Conservation (phyloP, 2,329 filamentous ascomycete genomes). For the Sporothrix luriei region DNA sequence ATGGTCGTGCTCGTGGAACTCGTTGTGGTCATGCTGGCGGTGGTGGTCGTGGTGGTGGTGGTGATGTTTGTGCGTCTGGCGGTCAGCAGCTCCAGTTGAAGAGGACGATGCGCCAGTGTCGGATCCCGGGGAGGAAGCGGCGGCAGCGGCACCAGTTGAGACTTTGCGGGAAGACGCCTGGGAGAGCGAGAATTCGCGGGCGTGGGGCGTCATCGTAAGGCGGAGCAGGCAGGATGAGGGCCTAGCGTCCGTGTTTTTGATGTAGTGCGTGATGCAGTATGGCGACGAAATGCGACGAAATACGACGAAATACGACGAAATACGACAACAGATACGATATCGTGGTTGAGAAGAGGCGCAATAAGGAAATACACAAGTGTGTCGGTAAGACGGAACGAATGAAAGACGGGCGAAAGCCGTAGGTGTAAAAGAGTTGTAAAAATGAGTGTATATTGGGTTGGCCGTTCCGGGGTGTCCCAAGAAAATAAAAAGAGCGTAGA, state of each 20-base stretch:
- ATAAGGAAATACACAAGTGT: not conserved
- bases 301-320: slow-evolving; percentile 17
- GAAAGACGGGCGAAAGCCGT: slow-evolving; percentile 7
- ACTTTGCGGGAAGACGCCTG: slow-evolving; percentile 48
- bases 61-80: slow-evolving; percentile 40
- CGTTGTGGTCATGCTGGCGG: slow-evolving; percentile 34
- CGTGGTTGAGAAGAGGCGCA: not conserved
- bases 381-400: slow-evolving; percentile 4
- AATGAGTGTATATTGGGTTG: slow-evolving; percentile 5
- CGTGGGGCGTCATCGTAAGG: slow-evolving; percentile 50
- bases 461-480: not conserved
- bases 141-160: slow-evolving; percentile 16
- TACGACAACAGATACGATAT: not conserved
- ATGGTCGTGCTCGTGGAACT: slow-evolving; percentile 33
- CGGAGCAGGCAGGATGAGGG: slow-evolving; percentile 39
- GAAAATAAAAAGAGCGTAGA: not conserved
- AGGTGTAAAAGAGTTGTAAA: not conserved
- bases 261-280: not conserved
- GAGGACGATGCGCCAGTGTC: not conserved
- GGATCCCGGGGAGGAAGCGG: slow-evolving; percentile 8
- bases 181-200: slow-evolving; percentile 53
- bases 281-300: not conserved
- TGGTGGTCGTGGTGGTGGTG: slow-evolving; percentile 38
- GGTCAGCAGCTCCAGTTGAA: not conserved
- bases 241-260: slow-evolving; percentile 35